These are phyloP conservation scores for Cochlearia excelsa DNA, from an alignment of 345 rosid species.

Conservation along the genomic window DNA sequence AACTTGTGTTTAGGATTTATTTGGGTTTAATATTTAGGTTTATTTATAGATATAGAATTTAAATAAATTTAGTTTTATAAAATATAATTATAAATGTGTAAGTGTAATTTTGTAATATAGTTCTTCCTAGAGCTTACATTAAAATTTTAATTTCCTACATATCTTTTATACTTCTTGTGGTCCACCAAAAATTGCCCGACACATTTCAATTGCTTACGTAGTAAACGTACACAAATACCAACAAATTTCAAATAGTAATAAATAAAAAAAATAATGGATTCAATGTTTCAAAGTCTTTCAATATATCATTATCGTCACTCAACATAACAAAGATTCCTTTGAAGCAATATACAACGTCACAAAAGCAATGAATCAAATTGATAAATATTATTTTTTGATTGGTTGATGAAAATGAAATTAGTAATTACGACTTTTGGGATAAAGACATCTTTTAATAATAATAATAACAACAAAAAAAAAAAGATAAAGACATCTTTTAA, in stretches of 20 bases:
- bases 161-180: constrained; percentile 3
- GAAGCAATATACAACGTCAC: constrained; percentile 22
- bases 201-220: constrained; percentile 28
- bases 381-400: no score
- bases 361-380: constrained; percentile 2
- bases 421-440: no score
- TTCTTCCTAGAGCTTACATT: not conserved
- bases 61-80: no score
- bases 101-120: no score
- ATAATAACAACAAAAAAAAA: no score
- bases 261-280: not conserved
- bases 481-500: no score
- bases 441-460: no score
- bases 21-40: no score
- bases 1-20: no score
- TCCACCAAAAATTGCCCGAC: constrained; percentile 22
- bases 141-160: not conserved
- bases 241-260: not conserved
- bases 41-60: no score
- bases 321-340: constrained; percentile 28
- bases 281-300: constrained; percentile 17
- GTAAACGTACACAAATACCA: constrained; percentile 14
- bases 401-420: no score
- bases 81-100: no score
- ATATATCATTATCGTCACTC: constrained; percentile 26